Base-by-base conservation (phyloP, 345 rosid species). In the Salix exigua region DNA sequence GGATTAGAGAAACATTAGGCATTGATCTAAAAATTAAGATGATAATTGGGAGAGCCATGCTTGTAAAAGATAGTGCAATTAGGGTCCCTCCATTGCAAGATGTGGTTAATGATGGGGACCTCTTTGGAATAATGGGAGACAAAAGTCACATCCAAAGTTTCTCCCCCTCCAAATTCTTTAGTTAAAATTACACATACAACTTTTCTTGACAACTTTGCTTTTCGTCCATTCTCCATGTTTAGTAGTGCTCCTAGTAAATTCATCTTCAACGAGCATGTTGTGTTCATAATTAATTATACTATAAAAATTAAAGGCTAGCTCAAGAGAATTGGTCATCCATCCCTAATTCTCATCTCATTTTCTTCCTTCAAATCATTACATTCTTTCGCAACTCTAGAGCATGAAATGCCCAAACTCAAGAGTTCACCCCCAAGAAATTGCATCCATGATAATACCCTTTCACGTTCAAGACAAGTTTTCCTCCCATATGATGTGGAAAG, bases 71-170 rank as follows among this genome's bases (percentile, higher is more conserved):
- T 78, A 80, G 83, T 85, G 84, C 83, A 83, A 55, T 10, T 2
- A 21, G 83, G 90, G 85, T 14, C 86, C 87, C 88, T 65, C 83
- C 84, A 69, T 66, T 75, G 65, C 46, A 76, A 76, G 73, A 80
- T 26, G 79, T 71, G 66, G 66, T 77, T 48, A 81, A 66, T 77
- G 84, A 85, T 74, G 25, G 38, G 17, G 88, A 82, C 85, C 23
- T 62, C 55, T 82, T 85, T 85, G 71, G 87, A 83, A 87, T 85
- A 87, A 78, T 80, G 77, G 87, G 86, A 69, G 90, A 87, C 88
- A 85, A 66, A 1, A 23, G 82, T 82, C 90, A 74, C 85, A 85
- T 87, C 88, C 73, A 74, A 68, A 82, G 83, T 80, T 83, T 83
- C 85, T 72, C 75, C 74, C 63, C n/a, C 55, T 13, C 77, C 72